Base-by-base conservation (phyloP, 1,284 basidiomycete genomes). In the Trichosporon sp. region DNA sequence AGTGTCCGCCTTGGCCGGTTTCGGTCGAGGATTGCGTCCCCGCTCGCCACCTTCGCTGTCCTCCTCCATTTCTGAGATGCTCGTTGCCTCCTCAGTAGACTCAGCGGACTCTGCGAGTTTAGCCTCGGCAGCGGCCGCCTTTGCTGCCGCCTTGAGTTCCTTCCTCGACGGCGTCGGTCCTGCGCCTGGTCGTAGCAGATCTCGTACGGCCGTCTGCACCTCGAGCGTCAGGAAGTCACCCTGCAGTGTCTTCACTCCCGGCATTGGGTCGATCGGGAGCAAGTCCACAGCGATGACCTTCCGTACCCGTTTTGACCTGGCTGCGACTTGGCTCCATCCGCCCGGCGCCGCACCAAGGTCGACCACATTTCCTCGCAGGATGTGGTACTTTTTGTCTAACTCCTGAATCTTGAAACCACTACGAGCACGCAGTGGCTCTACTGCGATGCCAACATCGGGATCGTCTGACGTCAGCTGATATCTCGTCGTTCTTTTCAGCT, bases 301-400 rank as follows among this genome's bases (percentile, higher is more conserved):
- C 9, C 62, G 61, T 25, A 65, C 59, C 8, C 61, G 49, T 27
- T 66, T 64, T 0, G 68, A 64, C 21, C 56, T 58, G 67, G 82
- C 82, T 0, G 88, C 87, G 21, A 92, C 90, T 73, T 94, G 91
- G 63, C 87, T 88, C 92, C 92, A 94, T 0, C 91, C 91, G 5
- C 91, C 92, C 0, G 92, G 92, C 1, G 91, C 90, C 1, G 89
- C 89, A 33, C 92, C 92, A 27, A 95, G 84, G 77, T 94, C 92
- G 2, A 93, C 86, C 0, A 93, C 86, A 4, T 82, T 81, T 5
- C 80, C 69, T 0, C 64, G 65, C 46, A 90, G 80, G 64, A 92
- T 85, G 3, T 73, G 75, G 56, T 79, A 71, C 57, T 70, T 73
- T 13, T 60, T 46, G 4, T 70, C 63, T 1, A 81, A 64, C 2